Evolutionary conservation across 805 yeast species (phyloP).

Genomic region (Wickerhamomyces canadensis): DNA sequence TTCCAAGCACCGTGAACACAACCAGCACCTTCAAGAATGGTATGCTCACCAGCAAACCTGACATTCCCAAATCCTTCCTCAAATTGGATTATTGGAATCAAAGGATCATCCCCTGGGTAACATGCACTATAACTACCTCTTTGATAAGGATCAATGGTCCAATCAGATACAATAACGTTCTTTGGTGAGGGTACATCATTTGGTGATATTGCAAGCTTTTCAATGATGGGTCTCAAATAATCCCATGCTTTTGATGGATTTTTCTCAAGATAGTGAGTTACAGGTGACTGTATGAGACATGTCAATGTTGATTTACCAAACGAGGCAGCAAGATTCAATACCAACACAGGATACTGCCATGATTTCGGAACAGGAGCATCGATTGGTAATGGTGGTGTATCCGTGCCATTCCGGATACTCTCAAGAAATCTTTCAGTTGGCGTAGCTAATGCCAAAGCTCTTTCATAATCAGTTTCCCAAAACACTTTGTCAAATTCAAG

Average conservation of each 20-base stretch:
- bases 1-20: slow-evolving; percentile 89
- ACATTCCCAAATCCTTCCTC: slow-evolving; percentile 52
- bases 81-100: slow-evolving; percentile 55
- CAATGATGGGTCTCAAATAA: slow-evolving; percentile 43
- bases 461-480: slow-evolving; percentile 53
- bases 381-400: slow-evolving; percentile 1
- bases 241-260: slow-evolving; percentile 51
- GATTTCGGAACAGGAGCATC: slow-evolving; percentile 28
- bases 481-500: slow-evolving; percentile 59
- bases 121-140: slow-evolving; percentile 82
- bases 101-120: slow-evolving; percentile 62
- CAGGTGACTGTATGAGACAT: slow-evolving; percentile 65
- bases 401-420: slow-evolving; percentile 7
- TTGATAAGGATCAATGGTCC: slow-evolving; percentile 78
- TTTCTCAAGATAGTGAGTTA: slow-evolving; percentile 54
- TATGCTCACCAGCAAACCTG: slow-evolving; percentile 90
- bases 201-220: slow-evolving; percentile 7
- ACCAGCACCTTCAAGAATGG: slow-evolving; percentile 81
- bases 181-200: slow-evolving; percentile 31
- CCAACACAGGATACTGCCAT: slow-evolving; percentile 55
- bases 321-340: slow-evolving; percentile 55
- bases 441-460: slow-evolving; percentile 41
- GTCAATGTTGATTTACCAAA: slow-evolving; percentile 48
- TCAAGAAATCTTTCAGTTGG: slow-evolving; percentile 23
- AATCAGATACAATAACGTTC: slow-evolving; percentile 49